phyloP scores from a whole-genome alignment of 1,284 basidiomycete species.

The Coniferiporia sulphurascens region DNA sequence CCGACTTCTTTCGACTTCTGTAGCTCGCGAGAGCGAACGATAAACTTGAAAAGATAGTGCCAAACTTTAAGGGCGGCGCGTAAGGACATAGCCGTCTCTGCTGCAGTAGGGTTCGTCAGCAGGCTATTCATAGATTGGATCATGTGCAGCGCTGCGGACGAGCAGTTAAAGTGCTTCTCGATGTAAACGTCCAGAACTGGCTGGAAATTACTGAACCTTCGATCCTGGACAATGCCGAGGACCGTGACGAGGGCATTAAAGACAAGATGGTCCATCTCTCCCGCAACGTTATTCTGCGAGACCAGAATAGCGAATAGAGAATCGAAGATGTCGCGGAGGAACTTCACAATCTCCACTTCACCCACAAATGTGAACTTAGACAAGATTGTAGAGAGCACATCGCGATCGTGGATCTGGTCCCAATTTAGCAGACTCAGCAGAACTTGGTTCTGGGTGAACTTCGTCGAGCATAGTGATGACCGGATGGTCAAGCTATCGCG shows the following conservation, averaged over 20 bases:
- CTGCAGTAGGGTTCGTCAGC: constrained; percentile 66
- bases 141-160: constrained; percentile 75
- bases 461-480: constrained; percentile 89
- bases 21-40: constrained; percentile 82
- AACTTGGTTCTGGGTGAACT: constrained; percentile 89
- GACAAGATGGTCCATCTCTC: constrained; percentile 82
- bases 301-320: constrained; percentile 88
- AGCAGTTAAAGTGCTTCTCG: constrained; percentile 80
- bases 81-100: constrained; percentile 73
- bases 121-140: constrained; percentile 85
- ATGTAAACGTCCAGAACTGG: constrained; percentile 93
- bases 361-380: constrained; percentile 89
- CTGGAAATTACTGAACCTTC: constrained; percentile 94
- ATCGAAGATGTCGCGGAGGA: constrained; percentile 89
- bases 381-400: constrained; percentile 69
- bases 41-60: constrained; percentile 95
- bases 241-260: constrained; percentile 91
- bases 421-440: constrained; percentile 82
- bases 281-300: constrained; percentile 66
- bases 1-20: constrained; percentile 79
- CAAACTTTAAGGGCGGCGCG: constrained; percentile 93
- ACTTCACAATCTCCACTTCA: constrained; percentile 93
- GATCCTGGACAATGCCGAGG: constrained; percentile 86
- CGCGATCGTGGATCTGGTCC: constrained; percentile 67
- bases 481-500: constrained; percentile 81